Base-by-base conservation (phyloP, 345 rosid genomes). In the Raphanus raphanistrum region DNA sequence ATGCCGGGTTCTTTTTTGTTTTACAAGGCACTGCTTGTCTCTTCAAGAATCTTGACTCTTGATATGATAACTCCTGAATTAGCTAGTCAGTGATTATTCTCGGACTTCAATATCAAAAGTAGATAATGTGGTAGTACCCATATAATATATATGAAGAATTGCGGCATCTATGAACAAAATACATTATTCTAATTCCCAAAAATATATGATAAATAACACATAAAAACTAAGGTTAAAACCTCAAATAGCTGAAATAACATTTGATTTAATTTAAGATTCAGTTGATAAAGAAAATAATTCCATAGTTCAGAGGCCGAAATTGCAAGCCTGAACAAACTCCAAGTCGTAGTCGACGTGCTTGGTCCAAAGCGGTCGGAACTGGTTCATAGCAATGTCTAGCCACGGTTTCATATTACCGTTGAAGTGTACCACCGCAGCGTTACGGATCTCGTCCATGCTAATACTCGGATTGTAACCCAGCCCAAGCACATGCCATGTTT, bases 351-450 rank as follows among this genome's bases (percentile, higher is more conserved):
- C 99, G 2, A 95, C 99, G 8, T 87, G 86, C 75, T 86, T 92
- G 4, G 90, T 86, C 99, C 99, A 95, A 16, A 92, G 90, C 2
- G 95, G 93, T 71, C 88, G 86, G 75, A 90, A 95, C 84, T 90
- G 97, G 83, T 88, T 92, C 98, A 94, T 92, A 73, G 98, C 97
- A 61, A 92, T 92, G 55, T 94, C 98, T 0, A 94, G 91, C 98
- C 97, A 94, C 1, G 97, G 98, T 89, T 94, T 92, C 97, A 92
- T 92, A 73, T 94, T 94, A 70, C 97, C 98, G 32, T 92, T 94
- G 85, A 92, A 92, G 74, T 92, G 98, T 66, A 94, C 96, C 27
- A 94, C 98, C 0, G 98, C 97, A 9, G 98, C 98, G 31, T 89
- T 88, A 50, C 75, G 83, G 35, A 92, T 95, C 92, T 95, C 99